These are phyloP conservation scores for Diplodia mutila DNA, from an alignment of 2,329 filamentous ascomycete genomes.

Conservation along the genomic window DNA sequence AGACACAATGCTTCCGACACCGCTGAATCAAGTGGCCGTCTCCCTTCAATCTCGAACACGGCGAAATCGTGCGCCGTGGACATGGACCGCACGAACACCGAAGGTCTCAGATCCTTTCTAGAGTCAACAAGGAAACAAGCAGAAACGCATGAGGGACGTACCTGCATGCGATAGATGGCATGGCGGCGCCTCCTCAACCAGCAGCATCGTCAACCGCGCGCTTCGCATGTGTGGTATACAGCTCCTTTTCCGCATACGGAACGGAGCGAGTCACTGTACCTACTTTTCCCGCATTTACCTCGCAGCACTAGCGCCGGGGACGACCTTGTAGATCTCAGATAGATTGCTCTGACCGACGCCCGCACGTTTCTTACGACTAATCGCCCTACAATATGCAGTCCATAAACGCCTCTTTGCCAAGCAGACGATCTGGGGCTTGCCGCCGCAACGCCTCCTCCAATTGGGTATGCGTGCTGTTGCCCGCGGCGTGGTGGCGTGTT, in stretches of 20 bases:
- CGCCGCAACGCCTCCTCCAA: not conserved
- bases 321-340: constrained; percentile 4
- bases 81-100: no score
- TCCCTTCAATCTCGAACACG: constrained; percentile 14
- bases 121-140: not conserved
- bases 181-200: not conserved
- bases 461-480: not conserved
- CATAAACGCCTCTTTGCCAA: not conserved
- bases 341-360: no score
- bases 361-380: not conserved
- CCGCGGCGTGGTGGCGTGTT: constrained; percentile 1
- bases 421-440: constrained; percentile 8
- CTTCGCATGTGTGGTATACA: not conserved
- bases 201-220: not conserved
- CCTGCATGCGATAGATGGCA: not conserved
- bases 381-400: not conserved
- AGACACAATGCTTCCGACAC: not conserved
- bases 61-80: not conserved
- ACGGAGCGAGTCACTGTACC: not conserved
- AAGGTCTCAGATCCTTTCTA: not conserved
- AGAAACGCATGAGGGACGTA: not conserved
- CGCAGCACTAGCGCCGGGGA: not conserved
- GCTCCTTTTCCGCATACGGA: not conserved
- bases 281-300: not conserved
- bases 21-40: not conserved